Conservation (phyloP, 169 alveolate species). For the Toxoplasma gondii region DNA sequence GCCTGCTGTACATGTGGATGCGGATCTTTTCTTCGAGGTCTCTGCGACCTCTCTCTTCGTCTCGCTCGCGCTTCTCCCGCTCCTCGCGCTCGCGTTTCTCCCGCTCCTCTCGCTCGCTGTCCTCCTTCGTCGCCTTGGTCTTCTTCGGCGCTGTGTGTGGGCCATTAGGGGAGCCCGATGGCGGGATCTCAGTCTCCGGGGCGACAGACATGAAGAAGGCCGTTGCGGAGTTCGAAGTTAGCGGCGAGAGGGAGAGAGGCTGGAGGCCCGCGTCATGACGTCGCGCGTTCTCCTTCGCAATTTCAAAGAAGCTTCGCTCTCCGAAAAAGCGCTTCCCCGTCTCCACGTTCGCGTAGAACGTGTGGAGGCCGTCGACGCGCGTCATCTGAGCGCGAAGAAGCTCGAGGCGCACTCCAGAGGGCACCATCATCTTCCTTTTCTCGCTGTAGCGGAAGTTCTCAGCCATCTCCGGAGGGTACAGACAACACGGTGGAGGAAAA, state of each 20-base stretch:
- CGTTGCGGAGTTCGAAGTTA: neutral
- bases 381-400: conserved; percentile 9
- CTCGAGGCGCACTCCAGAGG: conserved; percentile 9
- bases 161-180: neutral
- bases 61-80: neutral
- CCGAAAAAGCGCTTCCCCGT: neutral
- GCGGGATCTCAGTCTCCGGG: neutral
- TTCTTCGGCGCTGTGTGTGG: neutral
- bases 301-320: conserved; percentile 1
- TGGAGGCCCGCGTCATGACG: neutral
- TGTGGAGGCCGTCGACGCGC: neutral
- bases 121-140: neutral
- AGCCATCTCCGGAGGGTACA: conserved; percentile 25
- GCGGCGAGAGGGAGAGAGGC: conserved; percentile 3
- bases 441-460: conserved; percentile 23
- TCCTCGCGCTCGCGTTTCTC: no score
- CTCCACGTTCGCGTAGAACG: conserved; percentile 15
- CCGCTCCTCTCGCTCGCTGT: neutral
- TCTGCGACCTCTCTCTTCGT: neutral
- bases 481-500: conserved; percentile 24
- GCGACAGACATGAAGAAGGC: neutral
- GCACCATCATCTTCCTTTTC: neutral
- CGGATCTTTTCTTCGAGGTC: neutral
- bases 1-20: neutral
- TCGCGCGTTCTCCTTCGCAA: conserved; percentile 7